A percentile compares a stretch with the other conserved stretches of the same genome.
Conservation (phyloP, 208 protist genomes). For the Acanthamoeba triangularis region DNA sequence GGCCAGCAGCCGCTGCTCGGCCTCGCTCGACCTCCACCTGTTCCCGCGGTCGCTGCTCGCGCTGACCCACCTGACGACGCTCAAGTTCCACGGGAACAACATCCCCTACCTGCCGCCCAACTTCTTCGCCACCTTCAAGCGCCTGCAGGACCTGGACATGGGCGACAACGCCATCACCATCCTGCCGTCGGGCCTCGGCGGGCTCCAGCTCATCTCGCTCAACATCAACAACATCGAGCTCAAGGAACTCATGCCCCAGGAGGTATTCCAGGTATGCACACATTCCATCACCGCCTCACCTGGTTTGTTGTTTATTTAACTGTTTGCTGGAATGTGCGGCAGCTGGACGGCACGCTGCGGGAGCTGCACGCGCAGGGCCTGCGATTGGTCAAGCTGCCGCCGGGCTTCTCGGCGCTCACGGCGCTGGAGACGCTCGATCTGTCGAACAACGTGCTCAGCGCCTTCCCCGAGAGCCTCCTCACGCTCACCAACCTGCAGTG, state of each 20-base stretch:
- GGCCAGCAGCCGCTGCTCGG: neutral
- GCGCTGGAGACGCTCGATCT: conserved; percentile 51
- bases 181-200: conserved; percentile 21
- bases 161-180: conserved; percentile 52
- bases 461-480: conserved; percentile 38
- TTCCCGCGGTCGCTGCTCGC: conserved; percentile 49
- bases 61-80: conserved; percentile 27
- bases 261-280: neutral
- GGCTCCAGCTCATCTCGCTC: conserved; percentile 18
- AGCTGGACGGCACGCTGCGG: conserved; percentile 10
- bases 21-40: neutral
- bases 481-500: conserved; percentile 58
- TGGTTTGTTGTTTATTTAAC: too few relatives aligned
- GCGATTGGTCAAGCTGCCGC: neutral
- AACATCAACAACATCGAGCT: conserved; percentile 50
- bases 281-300: too few relatives aligned
- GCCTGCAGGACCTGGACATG: conserved; percentile 37
- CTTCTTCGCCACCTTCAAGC: conserved; percentile 38
- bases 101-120: conserved; percentile 7
- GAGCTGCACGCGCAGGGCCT: conserved; percentile 37
- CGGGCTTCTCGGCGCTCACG: conserved; percentile 17
- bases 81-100: conserved; percentile 68
- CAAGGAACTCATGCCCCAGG: neutral
- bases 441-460: conserved; percentile 5
- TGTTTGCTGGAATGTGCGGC: too few relatives aligned